These are phyloP conservation scores for Monsonia emarginata DNA, from an alignment of 441 rosid genomes.

Conservation along the genomic window DNA sequence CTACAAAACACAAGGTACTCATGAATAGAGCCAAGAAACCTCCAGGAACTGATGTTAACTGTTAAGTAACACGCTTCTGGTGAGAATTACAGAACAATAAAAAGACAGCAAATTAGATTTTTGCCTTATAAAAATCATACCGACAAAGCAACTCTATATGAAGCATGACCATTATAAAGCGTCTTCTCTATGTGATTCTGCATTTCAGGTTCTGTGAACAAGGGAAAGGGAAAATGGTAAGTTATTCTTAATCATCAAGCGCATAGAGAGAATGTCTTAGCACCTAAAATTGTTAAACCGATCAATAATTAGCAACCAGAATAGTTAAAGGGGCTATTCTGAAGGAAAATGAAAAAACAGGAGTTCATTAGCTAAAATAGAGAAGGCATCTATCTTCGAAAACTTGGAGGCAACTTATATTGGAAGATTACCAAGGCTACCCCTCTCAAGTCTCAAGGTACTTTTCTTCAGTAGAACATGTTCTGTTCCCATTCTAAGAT, in stretches of 20 bases:
- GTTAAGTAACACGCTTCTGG: not conserved
- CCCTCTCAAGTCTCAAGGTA: not conserved
- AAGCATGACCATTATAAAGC: slow-evolving; percentile 51
- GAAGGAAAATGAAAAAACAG: not conserved
- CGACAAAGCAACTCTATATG: slow-evolving; percentile 49
- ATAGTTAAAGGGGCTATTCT: not conserved
- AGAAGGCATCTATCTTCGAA: not conserved
- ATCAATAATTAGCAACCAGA: not conserved
- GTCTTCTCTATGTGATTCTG: slow-evolving; percentile 57
- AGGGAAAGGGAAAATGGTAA: not conserved
- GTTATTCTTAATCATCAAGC: not conserved
- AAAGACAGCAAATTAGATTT: slow-evolving; percentile 10
- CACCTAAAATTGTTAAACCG: not conserved
- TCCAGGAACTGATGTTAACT: not conserved
- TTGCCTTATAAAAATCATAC: slow-evolving; percentile 38
- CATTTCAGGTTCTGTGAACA: slow-evolving; percentile 66
- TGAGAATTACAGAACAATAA: slow-evolving; percentile 12
- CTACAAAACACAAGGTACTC: slow-evolving; percentile 36
- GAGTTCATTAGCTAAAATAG: not conserved
- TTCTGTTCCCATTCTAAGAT: not conserved
- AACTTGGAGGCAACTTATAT: not conserved
- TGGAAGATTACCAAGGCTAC: not conserved
- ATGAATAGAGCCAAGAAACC: slow-evolving; percentile 5
- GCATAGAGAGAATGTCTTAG: not conserved
- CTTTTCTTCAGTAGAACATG: not conserved